Base-by-base conservation (phyloP, 306 rosid species). In the Vigna mungo region DNA sequence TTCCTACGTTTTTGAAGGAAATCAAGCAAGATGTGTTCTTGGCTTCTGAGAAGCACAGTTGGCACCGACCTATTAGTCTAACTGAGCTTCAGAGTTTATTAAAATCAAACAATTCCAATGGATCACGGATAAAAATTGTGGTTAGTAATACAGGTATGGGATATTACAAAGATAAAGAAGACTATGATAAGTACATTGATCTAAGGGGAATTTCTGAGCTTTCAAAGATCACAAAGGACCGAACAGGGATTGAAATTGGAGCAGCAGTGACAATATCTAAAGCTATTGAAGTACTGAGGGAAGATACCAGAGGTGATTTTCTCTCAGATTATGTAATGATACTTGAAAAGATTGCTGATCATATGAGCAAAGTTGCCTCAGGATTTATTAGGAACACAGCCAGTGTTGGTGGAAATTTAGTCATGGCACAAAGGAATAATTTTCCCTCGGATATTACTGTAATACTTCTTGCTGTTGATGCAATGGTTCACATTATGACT, bases 381-480 rank as follows among this genome's bases (percentile, higher is more conserved):
- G 80, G 82, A 8, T 91, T 94, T 77, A 67, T 91, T 56, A 80
- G 91, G 54, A 94, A 90, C 70, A 87, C 94, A 18, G 96, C 89
- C 41, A 94, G 93, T 62, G 52, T 90, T 4, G 97, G 97, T 61
- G 98, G 98, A 25, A 94, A 91, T 85, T 78, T 94, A 80, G 90
- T 94, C 56, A 88, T 91, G 93, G 91, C 96, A 34, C 98, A 94
- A 72, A 89, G 81, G 75, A 86, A 80, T 32, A 15, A 81, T 48
- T 94, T 94, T 80, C 98, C 97, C 41, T 94, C 98, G 3, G 98
- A 94, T 78, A 81, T 94, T 70, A 89, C 90, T 37, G 87, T 92
- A 0, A 77, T 90, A 76, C 91, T 94, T 53, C 91, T 94, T 75
- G 87, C 92, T 49, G 91, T 74, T 70, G 90, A 82, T 78, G 78